phyloP scores from a whole-genome alignment of 352 stramenopile genomes.

The Plasmopara halstedii region DNA sequence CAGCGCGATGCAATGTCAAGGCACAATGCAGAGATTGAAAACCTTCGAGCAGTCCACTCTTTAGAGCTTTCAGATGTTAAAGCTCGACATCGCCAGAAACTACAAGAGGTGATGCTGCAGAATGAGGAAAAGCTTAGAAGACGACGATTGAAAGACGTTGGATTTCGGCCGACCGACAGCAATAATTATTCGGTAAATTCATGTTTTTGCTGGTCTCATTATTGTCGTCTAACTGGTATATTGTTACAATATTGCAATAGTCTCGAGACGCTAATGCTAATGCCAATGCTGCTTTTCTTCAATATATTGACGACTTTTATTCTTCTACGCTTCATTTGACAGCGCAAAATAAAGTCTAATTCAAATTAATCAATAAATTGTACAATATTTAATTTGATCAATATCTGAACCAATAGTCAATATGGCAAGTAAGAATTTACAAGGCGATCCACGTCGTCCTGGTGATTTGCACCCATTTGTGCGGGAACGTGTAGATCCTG shows the following conservation, averaged over 20 bases:
- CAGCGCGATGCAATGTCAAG: constrained; percentile 26
- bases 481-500: constrained; percentile 36
- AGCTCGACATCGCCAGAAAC: constrained; percentile 39
- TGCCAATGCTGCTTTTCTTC: constrained; percentile 41
- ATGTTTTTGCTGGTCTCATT: neutral
- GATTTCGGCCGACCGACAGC: constrained; percentile 1
- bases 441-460: constrained; percentile 55
- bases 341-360: constrained; percentile 17
- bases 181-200: neutral
- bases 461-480: constrained; percentile 64
- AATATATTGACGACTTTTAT: constrained; percentile 67
- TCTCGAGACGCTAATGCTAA: constrained; percentile 6
- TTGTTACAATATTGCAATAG: constrained; percentile 1
- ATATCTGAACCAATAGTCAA: too few species aligned
- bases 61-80: constrained; percentile 46
- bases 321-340: constrained; percentile 36
- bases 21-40: constrained; percentile 40
- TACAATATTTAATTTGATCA: too few species aligned
- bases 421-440: constrained; percentile 23
- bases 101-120: constrained; percentile 32
- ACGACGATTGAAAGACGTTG: constrained; percentile 17
- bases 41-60: constrained; percentile 33
- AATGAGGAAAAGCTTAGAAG: constrained; percentile 33
- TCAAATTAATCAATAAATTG: too few species aligned
- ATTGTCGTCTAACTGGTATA: neutral